Percentiles rank a stretch among this genome's conserved stretches.
Conservation (phyloP, 192 early-diverging fungal genomes). For the Radiomyces spectabilis region DNA sequence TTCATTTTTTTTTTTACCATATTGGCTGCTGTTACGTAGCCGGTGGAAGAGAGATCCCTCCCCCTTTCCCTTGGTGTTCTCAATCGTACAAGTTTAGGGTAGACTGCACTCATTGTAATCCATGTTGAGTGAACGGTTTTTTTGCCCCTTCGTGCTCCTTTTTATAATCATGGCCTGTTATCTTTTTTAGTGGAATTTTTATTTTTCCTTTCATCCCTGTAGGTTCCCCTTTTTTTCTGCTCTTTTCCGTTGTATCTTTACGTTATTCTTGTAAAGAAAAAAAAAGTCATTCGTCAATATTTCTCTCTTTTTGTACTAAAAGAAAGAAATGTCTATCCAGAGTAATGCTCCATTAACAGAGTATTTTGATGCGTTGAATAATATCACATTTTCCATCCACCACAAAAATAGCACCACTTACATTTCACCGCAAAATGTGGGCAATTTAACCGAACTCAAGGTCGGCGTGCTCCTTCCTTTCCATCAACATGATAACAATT, state of each 20-base stretch:
- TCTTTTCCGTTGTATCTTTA: background rate
- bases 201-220: background rate
- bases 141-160: too few relatives aligned
- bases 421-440: slow-evolving; percentile 7
- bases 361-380: slow-evolving; percentile 9
- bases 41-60: too few relatives aligned
- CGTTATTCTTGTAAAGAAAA: too few relatives aligned
- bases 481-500: slow-evolving; percentile 24
- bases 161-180: too few relatives aligned
- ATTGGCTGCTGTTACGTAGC: too few relatives aligned
- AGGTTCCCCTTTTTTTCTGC: background rate
- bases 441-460: slow-evolving; percentile 10
- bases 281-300: too few relatives aligned
- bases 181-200: background rate
- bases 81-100: too few relatives aligned
- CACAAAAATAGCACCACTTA: slow-evolving; percentile 10
- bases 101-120: too few relatives aligned
- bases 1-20: too few relatives aligned
- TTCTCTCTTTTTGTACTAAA: background rate
- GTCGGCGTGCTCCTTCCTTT: slow-evolving; percentile 26
- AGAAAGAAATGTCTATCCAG: background rate
- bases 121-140: too few relatives aligned
- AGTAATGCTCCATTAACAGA: background rate
- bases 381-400: slow-evolving; percentile 10
- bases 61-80: too few relatives aligned